Evolutionary conservation across 345 rosid genomes (phyloP), one percentile per base, ranked within the genome.

Genomic region (Conringia planisiliqua): DNA sequence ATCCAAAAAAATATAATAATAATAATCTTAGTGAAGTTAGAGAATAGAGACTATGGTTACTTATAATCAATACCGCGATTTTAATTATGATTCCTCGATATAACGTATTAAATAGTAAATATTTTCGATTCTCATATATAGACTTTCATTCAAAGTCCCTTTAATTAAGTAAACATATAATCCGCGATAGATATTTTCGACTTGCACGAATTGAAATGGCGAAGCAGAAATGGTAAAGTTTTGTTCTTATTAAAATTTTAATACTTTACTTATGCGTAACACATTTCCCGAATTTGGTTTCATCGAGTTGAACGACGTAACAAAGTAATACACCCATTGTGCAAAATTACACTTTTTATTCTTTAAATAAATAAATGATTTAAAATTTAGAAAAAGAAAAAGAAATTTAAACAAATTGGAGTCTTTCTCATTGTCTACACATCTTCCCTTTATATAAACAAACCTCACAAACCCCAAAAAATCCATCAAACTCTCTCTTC

Each of bases 381-480:
- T 8, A 5, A 56, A 59, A 10, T 18, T 10, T 14, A 13, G 1
- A 16, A 0, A 7, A 29, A 6, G 17, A 3, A n/a, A 22, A 33
- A 38, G 0, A 30, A 51, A 18, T n/a, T n/a, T n/a, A 3, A n/a
- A 22, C 17, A 29, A 3, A 20, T 59, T 20, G 62, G 69, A 51
- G 70, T 51, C 4, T 29, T 48, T 66, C 5, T 58, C 16, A 58
- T 8, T 59, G 65, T 54, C 20, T 18, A 63, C 54, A 70, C 66
- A 62, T 17, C 54, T 63, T 62, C 65, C 3, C 80, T 76, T 44
- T 76, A 76, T 76, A 76, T 70, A 76, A 76, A 76, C 52, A 56
- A 44, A 70, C 13, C 52, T 63, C 66, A 76, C 66, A 46, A 55
- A 36, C 59, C 17, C 20, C 22, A 63, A 11, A 70, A 76, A 43